Percentiles rank a stretch among this genome's conserved stretches.
Evolutionary conservation across 257 asterid genomes (phyloP).

Genomic region (Ilex asprella): DNA sequence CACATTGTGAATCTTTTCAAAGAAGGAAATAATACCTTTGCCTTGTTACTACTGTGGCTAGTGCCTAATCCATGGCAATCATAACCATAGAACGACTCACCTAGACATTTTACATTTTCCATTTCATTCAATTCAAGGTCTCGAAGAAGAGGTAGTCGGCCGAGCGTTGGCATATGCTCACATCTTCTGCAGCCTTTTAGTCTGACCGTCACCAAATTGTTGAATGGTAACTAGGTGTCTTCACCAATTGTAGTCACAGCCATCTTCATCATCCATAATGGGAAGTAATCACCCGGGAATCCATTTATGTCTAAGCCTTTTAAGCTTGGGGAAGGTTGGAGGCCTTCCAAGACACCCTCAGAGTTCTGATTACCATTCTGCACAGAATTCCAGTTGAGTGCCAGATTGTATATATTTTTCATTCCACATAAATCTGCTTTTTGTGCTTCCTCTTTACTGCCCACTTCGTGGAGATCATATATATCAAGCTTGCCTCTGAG

Average conservation of each 20-base stretch:
- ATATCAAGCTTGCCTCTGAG: conserved; percentile 16
- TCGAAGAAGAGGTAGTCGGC: conserved; percentile 22
- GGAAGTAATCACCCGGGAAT: conserved; percentile 13
- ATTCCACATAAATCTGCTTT: conserved; percentile 15
- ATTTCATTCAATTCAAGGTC: neutral
- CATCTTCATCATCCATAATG: conserved; percentile 19
- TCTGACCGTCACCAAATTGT: conserved; percentile 6
- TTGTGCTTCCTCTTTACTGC: conserved; percentile 13
- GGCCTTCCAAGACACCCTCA: conserved; percentile 25
- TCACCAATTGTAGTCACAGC: neutral
- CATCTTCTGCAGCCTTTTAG: conserved; percentile 5
- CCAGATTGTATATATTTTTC: conserved; percentile 7
- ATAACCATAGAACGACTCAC: conserved; percentile 15
- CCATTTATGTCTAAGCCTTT: neutral
- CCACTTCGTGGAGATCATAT: conserved; percentile 15
- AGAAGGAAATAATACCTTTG: conserved; percentile 18
- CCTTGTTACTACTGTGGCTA: neutral
- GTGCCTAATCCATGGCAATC: neutral
- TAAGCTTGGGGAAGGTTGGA: conserved; percentile 19
- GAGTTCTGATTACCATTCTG: neutral
- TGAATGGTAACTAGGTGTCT: neutral
- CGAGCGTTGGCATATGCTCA: conserved; percentile 23
- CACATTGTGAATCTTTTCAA: conserved; percentile 4
- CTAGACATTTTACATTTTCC: conserved; percentile 10
- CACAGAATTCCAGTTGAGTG: conserved; percentile 8